Conservation (phyloP, 768 basidiomycete genomes). For the Tubosaeta sp. region DNA sequence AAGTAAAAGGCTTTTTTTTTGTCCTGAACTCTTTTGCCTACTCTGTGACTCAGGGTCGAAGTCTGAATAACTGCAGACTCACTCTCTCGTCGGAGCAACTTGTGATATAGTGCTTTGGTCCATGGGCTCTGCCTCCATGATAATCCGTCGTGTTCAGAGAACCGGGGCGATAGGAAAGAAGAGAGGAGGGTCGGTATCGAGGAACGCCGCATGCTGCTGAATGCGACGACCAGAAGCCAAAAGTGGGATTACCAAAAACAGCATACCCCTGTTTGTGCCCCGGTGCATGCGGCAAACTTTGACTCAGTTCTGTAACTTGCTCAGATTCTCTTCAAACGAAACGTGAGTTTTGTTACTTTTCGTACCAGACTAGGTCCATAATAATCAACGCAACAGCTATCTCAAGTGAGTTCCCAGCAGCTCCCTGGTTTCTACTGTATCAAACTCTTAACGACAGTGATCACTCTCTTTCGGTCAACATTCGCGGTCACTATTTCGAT, state of each 20-base stretch:
- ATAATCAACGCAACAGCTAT: background rate
- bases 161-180: no score
- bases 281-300: no score
- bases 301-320: no score
- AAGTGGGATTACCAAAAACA: no score
- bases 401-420: background rate
- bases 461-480: background rate
- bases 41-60: background rate
- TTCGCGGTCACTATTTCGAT: background rate
- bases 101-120: background rate
- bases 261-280: no score
- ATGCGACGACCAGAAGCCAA: no score
- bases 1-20: background rate
- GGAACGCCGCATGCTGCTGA: no score
- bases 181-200: no score
- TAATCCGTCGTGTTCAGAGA: no score
- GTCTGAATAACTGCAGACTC: background rate
- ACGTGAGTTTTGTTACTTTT: background rate
- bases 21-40: background rate
- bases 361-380: background rate
- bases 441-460: background rate
- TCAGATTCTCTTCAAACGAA: no score
- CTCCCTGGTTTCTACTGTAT: background rate
- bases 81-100: background rate
- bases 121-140: background rate